Conservation (phyloP, 2,329 filamentous ascomycete genomes). For the Ascochyta viciae-villosae region DNA sequence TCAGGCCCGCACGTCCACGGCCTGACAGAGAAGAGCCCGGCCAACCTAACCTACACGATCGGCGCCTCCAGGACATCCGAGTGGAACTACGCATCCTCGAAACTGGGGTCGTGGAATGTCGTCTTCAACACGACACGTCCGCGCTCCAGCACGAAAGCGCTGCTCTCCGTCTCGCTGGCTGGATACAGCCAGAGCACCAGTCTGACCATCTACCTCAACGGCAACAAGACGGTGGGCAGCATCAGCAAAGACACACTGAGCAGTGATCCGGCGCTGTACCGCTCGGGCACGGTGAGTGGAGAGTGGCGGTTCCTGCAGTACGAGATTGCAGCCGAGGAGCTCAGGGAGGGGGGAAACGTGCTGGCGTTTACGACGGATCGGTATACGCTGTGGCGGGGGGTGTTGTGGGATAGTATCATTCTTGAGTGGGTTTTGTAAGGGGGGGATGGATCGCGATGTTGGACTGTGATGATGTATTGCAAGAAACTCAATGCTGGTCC, state of each 20-base stretch:
- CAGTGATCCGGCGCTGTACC: constrained; percentile 48
- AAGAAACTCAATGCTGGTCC: no score
- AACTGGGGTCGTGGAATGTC: constrained; percentile 28
- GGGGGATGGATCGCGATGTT: background rate
- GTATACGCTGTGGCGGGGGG: constrained; percentile 44
- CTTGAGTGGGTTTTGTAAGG: constrained; percentile 35
- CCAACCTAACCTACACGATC: constrained; percentile 51
- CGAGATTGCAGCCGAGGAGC: constrained; percentile 25
- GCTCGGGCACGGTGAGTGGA: constrained; percentile 51
- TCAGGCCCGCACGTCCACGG: constrained; percentile 54
- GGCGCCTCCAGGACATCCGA: constrained; percentile 43
- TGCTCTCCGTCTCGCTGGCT: constrained; percentile 51
- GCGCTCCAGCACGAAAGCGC: constrained; percentile 32
- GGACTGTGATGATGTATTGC: no score
- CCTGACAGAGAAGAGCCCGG: constrained; percentile 50
- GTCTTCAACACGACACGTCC: constrained; percentile 34
- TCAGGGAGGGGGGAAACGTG: constrained; percentile 39
- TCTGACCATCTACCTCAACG: constrained; percentile 47
- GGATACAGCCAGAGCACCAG: constrained; percentile 50
- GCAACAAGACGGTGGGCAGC: constrained; percentile 39
- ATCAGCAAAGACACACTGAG: constrained; percentile 38
- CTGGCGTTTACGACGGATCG: constrained; percentile 41
- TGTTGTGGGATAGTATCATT: constrained; percentile 47
- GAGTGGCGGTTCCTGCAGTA: constrained; percentile 55
- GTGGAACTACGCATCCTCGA: constrained; percentile 56